Evolutionary conservation across 2,329 filamentous ascomycete species (phyloP).

Genomic region (Cucurbitaria berberidis): DNA sequence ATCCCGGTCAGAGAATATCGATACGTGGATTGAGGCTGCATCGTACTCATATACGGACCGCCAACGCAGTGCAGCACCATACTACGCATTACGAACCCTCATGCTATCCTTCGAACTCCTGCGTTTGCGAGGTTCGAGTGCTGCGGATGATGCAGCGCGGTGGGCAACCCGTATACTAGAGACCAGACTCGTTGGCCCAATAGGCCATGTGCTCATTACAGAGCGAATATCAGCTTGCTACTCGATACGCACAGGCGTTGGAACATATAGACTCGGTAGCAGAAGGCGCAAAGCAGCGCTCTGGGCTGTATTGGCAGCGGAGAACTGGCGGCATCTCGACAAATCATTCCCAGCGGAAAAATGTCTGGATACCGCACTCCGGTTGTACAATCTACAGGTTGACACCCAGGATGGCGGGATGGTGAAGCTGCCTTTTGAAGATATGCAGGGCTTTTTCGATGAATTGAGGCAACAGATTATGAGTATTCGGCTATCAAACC

Average conservation of each 20-base stretch:
- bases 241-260: conserved; percentile 71
- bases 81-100: conserved; percentile 79
- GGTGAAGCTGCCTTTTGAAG: conserved; percentile 53
- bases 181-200: conserved; percentile 68
- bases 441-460: conserved; percentile 68
- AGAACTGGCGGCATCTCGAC: conserved; percentile 79
- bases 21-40: conserved; percentile 86
- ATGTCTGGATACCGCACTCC: conserved; percentile 73
- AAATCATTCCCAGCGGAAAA: conserved; percentile 80
- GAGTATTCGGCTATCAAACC: conserved; percentile 46
- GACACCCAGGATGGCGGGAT: conserved; percentile 19
- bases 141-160: conserved; percentile 82
- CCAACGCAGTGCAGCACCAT: conserved; percentile 74
- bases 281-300: conserved; percentile 84
- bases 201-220: conserved; percentile 82
- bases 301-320: conserved; percentile 83
- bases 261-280: conserved; percentile 70
- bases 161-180: conserved; percentile 86
- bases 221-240: conserved; percentile 89
- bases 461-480: conserved; percentile 70
- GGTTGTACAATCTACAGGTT: conserved; percentile 56
- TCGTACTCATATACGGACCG: conserved; percentile 87
- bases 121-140: conserved; percentile 77
- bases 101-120: conserved; percentile 81
- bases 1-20: conserved; percentile 78